Percentiles rank a stretch among this genome's conserved stretches.
Conservation (phyloP, 257 asterid genomes). For the Solanum corneliomulleri region DNA sequence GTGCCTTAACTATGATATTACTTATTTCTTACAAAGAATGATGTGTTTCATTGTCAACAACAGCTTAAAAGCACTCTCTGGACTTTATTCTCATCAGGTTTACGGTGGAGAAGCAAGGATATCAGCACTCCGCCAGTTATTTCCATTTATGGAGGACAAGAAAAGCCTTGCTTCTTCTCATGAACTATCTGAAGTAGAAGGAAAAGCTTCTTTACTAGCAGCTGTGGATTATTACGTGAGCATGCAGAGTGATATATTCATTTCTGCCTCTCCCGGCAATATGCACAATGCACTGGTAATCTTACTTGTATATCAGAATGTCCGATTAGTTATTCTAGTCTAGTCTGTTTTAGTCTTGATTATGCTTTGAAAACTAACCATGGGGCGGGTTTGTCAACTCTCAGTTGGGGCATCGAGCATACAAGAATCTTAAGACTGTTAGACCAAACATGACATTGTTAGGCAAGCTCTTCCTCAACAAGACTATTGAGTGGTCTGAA, state of each 20-base stretch:
- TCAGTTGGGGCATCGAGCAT: constrained; percentile 31
- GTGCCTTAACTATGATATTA: background rate
- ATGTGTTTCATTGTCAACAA: background rate
- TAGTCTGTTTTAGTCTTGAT: background rate
- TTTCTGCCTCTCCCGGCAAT: constrained; percentile 37
- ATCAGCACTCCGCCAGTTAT: constrained; percentile 16
- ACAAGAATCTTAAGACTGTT: constrained; percentile 26
- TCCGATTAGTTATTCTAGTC: background rate
- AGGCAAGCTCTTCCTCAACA: constrained; percentile 30
- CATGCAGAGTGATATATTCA: constrained; percentile 25
- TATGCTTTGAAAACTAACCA: background rate
- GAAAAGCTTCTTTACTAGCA: constrained; percentile 26
- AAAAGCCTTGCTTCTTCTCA: constrained; percentile 19
- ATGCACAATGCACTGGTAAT: constrained; percentile 37
- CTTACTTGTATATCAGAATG: background rate
- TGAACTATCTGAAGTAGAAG: constrained; percentile 18
- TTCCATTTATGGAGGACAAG: constrained; percentile 30
- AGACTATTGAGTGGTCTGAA: constrained; percentile 28
- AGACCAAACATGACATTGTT: constrained; percentile 30
- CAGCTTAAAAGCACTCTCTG: background rate
- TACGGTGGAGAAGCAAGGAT: constrained; percentile 36
- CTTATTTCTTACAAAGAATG: background rate
- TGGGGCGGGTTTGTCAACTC: background rate
- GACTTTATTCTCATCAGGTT: constrained; percentile 6
- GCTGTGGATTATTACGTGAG: constrained; percentile 31